These are phyloP conservation scores for Corynespora cassiicola DNA, from an alignment of 2,329 filamentous ascomycete genomes.

Conservation along the genomic window DNA sequence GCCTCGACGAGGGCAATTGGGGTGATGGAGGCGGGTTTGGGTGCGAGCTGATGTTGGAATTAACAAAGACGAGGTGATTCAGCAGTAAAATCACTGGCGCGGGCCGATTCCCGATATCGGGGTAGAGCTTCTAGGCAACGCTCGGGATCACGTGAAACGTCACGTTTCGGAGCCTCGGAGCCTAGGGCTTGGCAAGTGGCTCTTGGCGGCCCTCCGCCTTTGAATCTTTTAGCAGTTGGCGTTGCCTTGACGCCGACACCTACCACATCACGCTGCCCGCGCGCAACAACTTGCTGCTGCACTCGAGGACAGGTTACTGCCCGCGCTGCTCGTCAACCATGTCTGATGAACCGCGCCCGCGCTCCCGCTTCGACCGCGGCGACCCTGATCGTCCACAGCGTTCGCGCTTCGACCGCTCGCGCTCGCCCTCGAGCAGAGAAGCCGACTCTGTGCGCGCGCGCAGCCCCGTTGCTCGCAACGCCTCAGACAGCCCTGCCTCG, in stretches of 20 bases:
- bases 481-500: slow-evolving; percentile 53
- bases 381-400: slow-evolving; percentile 67
- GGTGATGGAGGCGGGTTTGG: slow-evolving; percentile 1
- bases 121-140: too few relatives aligned
- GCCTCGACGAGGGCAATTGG: slow-evolving; percentile 27
- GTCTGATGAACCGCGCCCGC: slow-evolving; percentile 84
- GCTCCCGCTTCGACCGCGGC: slow-evolving; percentile 93
- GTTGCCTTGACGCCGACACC: slow-evolving; percentile 2
- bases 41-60: slow-evolving; percentile 6
- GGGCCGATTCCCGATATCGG: slow-evolving; percentile 8
- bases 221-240: too few relatives aligned
- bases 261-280: slow-evolving; percentile 4
- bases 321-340: slow-evolving; percentile 56
- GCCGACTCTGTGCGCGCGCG: slow-evolving; percentile 77
- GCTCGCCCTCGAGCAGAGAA: slow-evolving; percentile 73
- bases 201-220: too few relatives aligned
- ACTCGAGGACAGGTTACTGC: neutral
- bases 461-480: slow-evolving; percentile 71
- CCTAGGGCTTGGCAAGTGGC: too few relatives aligned
- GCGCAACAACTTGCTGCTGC: neutral
- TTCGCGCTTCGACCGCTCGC: slow-evolving; percentile 83
- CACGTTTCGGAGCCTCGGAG: too few relatives aligned
- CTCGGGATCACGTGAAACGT: too few relatives aligned
- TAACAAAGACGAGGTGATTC: slow-evolving; percentile 5
- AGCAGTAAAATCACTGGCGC: slow-evolving; percentile 10